Evolutionary conservation across 345 rosid genomes (phyloP), one percentile per base, ranked within the genome.

Genomic region (Acer campestre): DNA sequence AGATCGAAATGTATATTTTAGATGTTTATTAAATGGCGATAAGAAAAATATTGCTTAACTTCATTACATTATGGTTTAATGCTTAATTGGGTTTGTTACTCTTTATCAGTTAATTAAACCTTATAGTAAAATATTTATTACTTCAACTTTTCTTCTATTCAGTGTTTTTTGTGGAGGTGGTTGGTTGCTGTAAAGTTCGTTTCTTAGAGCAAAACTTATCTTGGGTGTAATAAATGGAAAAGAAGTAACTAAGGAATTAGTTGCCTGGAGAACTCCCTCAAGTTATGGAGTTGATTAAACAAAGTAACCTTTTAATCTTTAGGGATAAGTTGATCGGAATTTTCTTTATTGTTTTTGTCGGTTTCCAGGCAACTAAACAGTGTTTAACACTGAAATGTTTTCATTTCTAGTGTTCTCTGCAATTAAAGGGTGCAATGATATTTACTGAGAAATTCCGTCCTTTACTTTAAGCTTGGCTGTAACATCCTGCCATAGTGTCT

Each of bases 291-390:
- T 72, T 20, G 29, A 38, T 53, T 48, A 27, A 22, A 68, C n/a
- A 42, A 51, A 70, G 61, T 14, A 16, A 70, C 40, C 61, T 70
- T 49, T 51, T 25, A 17, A 70, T 51, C 71, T 67, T 70, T 51
- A 8, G 3, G 25, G 62, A 27, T 49, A 18, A 17, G 56, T 49
- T 53, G 25, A 53, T 51, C 7, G 38, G 10, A 4, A 16, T 38
- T 51, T 58, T 42, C 61, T 67, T 22, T 67, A 22, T 67, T 67
- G 27, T 40, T 68, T 68, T 0, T 12, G 38, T 68, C 13, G 20
- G 72, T 68, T 48, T 46, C 71, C 49, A 44, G 35, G 70, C 56
- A 11, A 22, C 4, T 10, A 10, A 46, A 22, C 7, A 16, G 18
- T 22, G 59, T 49, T 49, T 14, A 49, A 49, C 17, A n/a, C 22